phyloP scores from a whole-genome alignment of 441 rosid genomes.

The Mallotus japonicus region DNA sequence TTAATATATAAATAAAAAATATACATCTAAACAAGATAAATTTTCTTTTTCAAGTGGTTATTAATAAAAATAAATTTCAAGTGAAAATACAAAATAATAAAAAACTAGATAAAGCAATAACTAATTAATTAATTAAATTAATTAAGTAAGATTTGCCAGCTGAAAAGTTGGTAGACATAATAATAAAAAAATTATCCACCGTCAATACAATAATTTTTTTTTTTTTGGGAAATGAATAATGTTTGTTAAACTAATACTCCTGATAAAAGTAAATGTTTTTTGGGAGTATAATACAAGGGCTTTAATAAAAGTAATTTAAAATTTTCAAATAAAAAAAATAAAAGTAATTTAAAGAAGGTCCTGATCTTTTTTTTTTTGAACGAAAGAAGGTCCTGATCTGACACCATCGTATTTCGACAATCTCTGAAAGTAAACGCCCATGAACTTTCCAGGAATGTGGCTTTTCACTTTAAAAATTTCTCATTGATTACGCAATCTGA shows the following conservation, averaged over 20 bases:
- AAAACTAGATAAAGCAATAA: background rate
- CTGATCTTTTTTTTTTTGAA: no score
- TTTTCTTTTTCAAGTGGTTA: no score
- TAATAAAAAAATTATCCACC: background rate
- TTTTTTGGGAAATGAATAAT: no score
- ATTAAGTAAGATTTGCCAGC: background rate
- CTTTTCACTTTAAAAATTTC: background rate
- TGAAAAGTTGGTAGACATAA: background rate
- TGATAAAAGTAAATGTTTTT: no score
- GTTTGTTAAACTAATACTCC: no score
- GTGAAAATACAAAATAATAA: background rate
- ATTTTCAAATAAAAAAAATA: no score
- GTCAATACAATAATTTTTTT: background rate
- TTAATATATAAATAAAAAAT: no score
- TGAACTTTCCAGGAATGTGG: slow-evolving; percentile 1
- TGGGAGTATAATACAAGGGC: background rate
- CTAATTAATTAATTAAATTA: no score
- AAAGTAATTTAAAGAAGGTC: no score
- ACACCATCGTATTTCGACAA: background rate
- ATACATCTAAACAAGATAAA: no score
- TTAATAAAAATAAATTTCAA: background rate
- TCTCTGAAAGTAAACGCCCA: no score
- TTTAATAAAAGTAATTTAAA: background rate
- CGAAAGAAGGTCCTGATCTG: background rate
- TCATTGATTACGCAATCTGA: no score